phyloP scores from a whole-genome alignment of 352 stramenopile genomes.

The Phytophthora constricta region DNA sequence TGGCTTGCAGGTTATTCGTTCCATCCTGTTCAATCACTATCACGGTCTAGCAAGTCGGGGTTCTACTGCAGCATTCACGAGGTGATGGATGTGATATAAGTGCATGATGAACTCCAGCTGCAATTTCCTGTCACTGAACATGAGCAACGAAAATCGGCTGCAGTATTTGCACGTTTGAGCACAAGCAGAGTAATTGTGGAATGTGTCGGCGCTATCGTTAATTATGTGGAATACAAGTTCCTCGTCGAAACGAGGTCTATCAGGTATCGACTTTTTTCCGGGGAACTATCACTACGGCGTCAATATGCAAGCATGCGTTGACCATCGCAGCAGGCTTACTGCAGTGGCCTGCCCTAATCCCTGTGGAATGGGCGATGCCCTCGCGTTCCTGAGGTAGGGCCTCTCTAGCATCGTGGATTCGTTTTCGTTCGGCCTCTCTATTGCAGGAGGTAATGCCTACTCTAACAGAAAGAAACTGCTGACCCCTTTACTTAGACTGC shows the following conservation, averaged over 20 bases:
- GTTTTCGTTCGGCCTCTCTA: not conserved
- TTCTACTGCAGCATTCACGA: slow-evolving; percentile 9
- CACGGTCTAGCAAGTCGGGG: not conserved
- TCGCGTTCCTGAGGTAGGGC: not conserved
- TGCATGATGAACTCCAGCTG: not conserved
- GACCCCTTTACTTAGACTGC: not conserved
- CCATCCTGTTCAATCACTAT: not conserved
- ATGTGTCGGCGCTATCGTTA: slow-evolving; percentile 3
- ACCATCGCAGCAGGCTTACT: not conserved
- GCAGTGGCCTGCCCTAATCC: not conserved
- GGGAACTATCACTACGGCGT: not conserved
- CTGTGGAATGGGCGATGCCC: not conserved
- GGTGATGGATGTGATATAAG: slow-evolving; percentile 2
- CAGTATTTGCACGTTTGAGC: slow-evolving; percentile 2
- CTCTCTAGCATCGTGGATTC: not conserved
- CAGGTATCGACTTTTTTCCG: not conserved
- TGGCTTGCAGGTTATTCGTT: slow-evolving; percentile 12
- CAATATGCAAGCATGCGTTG: not conserved
- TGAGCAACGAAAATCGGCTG: not conserved
- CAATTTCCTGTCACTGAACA: slow-evolving; percentile 1
- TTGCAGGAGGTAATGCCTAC: not conserved
- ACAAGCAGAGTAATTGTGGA: not conserved
- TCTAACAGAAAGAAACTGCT: not conserved
- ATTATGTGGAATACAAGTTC: not conserved
- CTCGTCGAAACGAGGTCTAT: not conserved